These are phyloP conservation scores for Beauveria pseudobassiana DNA, from an alignment of 2,329 filamentous ascomycete species.

Conservation along the genomic window DNA sequence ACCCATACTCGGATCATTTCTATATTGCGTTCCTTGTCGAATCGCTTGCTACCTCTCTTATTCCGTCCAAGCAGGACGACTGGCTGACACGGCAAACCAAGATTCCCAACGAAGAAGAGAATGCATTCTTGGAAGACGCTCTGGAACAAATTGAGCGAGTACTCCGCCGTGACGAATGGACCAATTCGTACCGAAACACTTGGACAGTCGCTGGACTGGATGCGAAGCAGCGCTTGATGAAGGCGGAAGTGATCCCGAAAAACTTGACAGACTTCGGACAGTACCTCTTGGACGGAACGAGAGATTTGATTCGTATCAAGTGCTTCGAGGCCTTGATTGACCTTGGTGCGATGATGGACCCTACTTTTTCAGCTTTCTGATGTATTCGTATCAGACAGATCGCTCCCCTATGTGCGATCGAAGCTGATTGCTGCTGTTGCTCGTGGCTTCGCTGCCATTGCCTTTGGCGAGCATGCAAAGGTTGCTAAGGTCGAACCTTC, in stretches of 20 bases:
- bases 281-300: constrained; percentile 57
- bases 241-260: constrained; percentile 50
- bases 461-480: constrained; percentile 52
- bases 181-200: constrained; percentile 59
- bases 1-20: constrained; percentile 79
- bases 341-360: constrained; percentile 51
- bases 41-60: constrained; percentile 50
- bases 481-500: constrained; percentile 31
- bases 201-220: constrained; percentile 56
- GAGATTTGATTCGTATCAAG: constrained; percentile 57
- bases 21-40: constrained; percentile 78
- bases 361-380: constrained; percentile 45
- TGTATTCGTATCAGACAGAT: constrained; percentile 53
- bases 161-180: constrained; percentile 61
- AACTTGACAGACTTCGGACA: constrained; percentile 51
- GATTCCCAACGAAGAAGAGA: constrained; percentile 37
- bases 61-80: constrained; percentile 40
- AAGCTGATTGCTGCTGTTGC: constrained; percentile 53
- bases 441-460: constrained; percentile 53
- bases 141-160: constrained; percentile 60
- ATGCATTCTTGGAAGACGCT: constrained; percentile 43
- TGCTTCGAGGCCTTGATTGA: constrained; percentile 58
- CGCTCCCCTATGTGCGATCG: constrained; percentile 54
- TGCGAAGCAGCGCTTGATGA: constrained; percentile 56
- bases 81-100: constrained; percentile 37